These are phyloP conservation scores for Aspergillus haitiensis DNA, from an alignment of 495 filamentous ascomycete species.

Conservation along the genomic window DNA sequence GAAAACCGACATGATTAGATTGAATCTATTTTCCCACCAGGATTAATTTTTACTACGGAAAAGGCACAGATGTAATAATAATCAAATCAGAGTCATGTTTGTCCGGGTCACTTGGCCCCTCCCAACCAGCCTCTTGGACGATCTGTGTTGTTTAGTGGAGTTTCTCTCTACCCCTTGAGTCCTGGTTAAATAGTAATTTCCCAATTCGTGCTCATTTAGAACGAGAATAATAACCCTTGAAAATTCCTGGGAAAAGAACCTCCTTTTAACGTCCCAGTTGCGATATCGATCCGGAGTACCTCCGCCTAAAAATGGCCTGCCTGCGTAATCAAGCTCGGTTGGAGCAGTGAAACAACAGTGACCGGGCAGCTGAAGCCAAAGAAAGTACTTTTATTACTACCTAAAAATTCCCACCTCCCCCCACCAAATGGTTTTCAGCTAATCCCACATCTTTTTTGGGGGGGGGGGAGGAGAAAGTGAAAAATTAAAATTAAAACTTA, in stretches of 20 bases:
- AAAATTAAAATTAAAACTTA: too few species aligned
- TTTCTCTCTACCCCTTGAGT: constrained; percentile 17
- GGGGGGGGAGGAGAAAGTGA: too few species aligned
- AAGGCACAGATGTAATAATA: not conserved
- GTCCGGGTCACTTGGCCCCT: constrained; percentile 17
- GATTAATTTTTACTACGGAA: not conserved
- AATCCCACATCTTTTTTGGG: too few species aligned
- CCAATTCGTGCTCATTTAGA: not conserved
- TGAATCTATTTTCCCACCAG: not conserved
- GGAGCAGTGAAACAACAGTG: too few species aligned
- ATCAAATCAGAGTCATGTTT: constrained; percentile 9
- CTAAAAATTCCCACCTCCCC: too few species aligned
- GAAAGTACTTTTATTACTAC: too few species aligned
- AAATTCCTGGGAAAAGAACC: not conserved
- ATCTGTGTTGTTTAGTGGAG: constrained; percentile 13
- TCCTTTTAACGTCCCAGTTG: not conserved
- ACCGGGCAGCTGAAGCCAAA: not conserved
- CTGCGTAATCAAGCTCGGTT: too few species aligned
- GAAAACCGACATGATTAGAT: not conserved
- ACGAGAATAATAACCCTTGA: not conserved
- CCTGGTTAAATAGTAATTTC: not conserved
- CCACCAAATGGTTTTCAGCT: too few species aligned
- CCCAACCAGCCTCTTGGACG: constrained; percentile 18
- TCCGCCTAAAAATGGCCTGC: not conserved
- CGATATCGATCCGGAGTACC: not conserved